phyloP scores from a whole-genome alignment of 176 grass and related monocot genomes.

The Aegilops umbellulata region DNA sequence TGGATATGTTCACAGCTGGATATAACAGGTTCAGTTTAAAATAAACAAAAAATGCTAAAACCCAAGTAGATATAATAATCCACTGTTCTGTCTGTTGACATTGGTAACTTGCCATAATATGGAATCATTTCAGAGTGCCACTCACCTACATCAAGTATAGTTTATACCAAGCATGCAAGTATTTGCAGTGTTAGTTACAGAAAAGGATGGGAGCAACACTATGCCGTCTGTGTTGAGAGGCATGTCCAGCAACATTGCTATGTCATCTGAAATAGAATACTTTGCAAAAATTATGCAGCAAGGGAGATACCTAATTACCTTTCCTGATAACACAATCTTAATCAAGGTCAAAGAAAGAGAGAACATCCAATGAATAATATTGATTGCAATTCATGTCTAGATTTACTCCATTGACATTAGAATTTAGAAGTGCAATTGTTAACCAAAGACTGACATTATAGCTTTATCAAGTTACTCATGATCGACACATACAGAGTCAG shows the following conservation, averaged over 20 bases:
- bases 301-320: background rate
- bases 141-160: slow-evolving; percentile 76
- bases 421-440: too few relatives aligned
- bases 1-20: too few relatives aligned
- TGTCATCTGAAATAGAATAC: slow-evolving; percentile 76
- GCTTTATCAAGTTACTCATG: too few relatives aligned
- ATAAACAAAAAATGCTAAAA: background rate
- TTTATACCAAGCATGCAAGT: slow-evolving; percentile 34
- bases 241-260: slow-evolving; percentile 83
- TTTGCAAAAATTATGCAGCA: background rate
- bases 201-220: background rate
- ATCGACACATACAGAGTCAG: too few relatives aligned
- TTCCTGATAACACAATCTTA: background rate
- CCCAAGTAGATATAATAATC: background rate
- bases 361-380: too few relatives aligned
- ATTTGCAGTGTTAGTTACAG: slow-evolving; percentile 1
- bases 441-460: too few relatives aligned
- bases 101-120: background rate
- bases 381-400: too few relatives aligned
- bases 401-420: too few relatives aligned
- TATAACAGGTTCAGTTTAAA: too few relatives aligned
- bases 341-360: background rate
- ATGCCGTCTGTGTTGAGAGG: slow-evolving; percentile 55
- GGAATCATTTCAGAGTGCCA: background rate
- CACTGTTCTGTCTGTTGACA: background rate